phyloP scores from a whole-genome alignment of 2,329 filamentous ascomycete species.

The Aspergillus novofumigatus region DNA sequence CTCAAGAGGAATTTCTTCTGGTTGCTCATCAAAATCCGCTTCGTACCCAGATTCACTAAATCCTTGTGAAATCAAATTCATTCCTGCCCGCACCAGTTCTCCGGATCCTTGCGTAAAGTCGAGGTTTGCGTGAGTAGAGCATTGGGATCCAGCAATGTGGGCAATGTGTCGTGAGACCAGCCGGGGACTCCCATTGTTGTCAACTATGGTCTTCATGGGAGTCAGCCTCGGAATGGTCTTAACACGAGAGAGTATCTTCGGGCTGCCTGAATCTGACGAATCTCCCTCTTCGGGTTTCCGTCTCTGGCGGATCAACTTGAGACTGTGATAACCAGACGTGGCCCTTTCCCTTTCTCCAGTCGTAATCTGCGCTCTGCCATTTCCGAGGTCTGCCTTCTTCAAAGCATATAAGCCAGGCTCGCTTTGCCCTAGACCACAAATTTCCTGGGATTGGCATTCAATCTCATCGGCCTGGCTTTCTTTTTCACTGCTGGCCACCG shows the following conservation, averaged over 20 bases:
- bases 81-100: background rate
- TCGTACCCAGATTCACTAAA: constrained; percentile 7
- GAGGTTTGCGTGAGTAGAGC: background rate
- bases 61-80: background rate
- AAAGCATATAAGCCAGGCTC: background rate
- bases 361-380: background rate
- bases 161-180: constrained; percentile 6
- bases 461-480: background rate
- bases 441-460: background rate
- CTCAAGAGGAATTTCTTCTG: background rate
- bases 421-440: background rate
- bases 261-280: background rate
- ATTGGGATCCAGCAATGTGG: background rate
- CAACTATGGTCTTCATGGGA: constrained; percentile 25
- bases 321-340: background rate
- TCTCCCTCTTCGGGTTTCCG: background rate
- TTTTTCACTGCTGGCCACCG: background rate
- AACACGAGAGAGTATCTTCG: background rate
- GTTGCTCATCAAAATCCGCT: constrained; percentile 2
- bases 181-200: constrained; percentile 36
- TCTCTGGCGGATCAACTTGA: background rate
- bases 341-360: background rate
- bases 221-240: background rate
- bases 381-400: background rate
- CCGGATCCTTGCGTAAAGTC: background rate